Conservation (phyloP, 75 land plant genomes). For the Adiantum capillusveneris region DNA sequence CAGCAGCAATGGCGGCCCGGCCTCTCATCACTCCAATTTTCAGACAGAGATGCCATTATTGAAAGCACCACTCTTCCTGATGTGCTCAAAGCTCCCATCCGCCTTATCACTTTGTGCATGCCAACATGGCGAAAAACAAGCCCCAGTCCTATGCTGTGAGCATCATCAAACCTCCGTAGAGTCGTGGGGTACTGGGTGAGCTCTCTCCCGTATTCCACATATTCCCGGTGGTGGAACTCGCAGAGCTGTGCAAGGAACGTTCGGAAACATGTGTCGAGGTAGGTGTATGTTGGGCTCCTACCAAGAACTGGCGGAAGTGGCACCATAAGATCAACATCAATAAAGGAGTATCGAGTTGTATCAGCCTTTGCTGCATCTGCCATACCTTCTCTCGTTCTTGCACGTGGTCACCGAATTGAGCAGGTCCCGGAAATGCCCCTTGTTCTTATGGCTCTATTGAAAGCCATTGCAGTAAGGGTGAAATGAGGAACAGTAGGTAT, state of each 20-base stretch:
- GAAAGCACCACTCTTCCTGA: constrained; percentile 38
- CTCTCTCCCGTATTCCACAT: constrained; percentile 58
- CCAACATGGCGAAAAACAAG: constrained; percentile 44
- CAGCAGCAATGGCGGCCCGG: constrained; percentile 32
- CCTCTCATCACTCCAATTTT: constrained; percentile 40
- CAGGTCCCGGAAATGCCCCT: constrained; percentile 50
- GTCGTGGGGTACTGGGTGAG: constrained; percentile 70
- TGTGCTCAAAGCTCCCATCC: constrained; percentile 43
- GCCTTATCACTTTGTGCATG: constrained; percentile 50
- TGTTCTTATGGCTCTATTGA: constrained; percentile 37
- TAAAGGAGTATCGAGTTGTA: constrained; percentile 36
- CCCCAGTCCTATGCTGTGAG: constrained; percentile 63
- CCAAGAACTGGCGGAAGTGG: constrained; percentile 63
- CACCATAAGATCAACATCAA: constrained; percentile 52
- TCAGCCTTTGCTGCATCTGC: constrained; percentile 62
- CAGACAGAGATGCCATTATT: constrained; percentile 30
- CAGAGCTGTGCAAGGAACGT: constrained; percentile 65
- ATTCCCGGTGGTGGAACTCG: constrained; percentile 69
- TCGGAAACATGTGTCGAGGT: constrained; percentile 69
- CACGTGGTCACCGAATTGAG: constrained; percentile 54
- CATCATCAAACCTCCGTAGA: constrained; percentile 56
- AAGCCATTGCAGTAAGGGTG: constrained; percentile 9
- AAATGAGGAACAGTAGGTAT: constrained; percentile 15
- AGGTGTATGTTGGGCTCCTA: constrained; percentile 65
- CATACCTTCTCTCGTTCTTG: constrained; percentile 46